Conservation (phyloP, 441 rosid species). For the Gossypium laxum region DNA sequence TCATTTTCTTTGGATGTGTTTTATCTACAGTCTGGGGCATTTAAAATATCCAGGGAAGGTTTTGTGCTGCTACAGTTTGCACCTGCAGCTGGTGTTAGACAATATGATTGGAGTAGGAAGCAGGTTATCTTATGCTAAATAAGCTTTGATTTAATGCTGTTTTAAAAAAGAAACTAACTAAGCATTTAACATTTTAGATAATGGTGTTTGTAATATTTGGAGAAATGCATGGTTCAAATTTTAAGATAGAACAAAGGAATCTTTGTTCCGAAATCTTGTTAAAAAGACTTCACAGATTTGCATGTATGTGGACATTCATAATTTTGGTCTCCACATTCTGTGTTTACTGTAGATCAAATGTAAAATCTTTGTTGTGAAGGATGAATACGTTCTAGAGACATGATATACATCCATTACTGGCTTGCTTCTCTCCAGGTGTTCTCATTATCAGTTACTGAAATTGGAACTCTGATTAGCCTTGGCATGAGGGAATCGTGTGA, state of each 20-base stretch:
- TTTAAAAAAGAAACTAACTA: neutral
- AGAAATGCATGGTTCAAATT: neutral
- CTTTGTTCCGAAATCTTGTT: neutral
- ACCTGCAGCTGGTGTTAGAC: constrained; percentile 67
- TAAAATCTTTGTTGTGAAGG: neutral
- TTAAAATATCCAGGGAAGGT: constrained; percentile 62
- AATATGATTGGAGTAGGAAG: constrained; percentile 83
- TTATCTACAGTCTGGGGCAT: constrained; percentile 64
- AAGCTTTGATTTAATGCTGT: neutral
- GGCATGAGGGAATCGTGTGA: constrained; percentile 70
- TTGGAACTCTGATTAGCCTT: constrained; percentile 62
- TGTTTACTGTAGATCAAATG: neutral
- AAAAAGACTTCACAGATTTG: neutral
- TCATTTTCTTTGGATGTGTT: neutral
- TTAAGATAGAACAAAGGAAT: neutral
- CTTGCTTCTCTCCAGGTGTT: constrained; percentile 49
- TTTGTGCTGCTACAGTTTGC: constrained; percentile 68
- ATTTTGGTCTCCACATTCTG: neutral
- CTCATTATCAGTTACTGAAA: constrained; percentile 72
- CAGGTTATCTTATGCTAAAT: constrained; percentile 44
- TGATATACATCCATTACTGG: neutral
- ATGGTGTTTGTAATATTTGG: neutral
- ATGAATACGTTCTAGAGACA: neutral
- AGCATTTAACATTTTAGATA: neutral
- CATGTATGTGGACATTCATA: neutral